Evolutionary conservation across 2,329 filamentous ascomycete genomes (phyloP).

Genomic region (Fusarium pseudoanthophilum): DNA sequence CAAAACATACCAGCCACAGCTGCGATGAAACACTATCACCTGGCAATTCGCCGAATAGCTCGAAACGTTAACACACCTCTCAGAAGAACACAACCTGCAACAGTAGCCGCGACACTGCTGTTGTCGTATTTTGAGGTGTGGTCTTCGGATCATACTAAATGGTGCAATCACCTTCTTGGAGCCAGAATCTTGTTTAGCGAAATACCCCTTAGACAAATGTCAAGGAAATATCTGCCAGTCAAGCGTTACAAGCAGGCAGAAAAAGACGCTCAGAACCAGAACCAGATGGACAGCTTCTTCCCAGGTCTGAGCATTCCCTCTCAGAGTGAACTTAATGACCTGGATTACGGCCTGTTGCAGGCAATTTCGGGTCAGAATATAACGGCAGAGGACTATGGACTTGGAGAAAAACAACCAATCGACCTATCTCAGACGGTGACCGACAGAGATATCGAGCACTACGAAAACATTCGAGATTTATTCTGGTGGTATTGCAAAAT

Average conservation of each 20-base stretch:
- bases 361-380: conserved; percentile 55
- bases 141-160: conserved; percentile 93
- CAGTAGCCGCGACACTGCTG: conserved; percentile 86
- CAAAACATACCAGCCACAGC: conserved; percentile 79
- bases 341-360: conserved; percentile 56
- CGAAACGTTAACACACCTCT: conserved; percentile 76
- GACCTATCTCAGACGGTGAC: conserved; percentile 49
- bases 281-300: conserved; percentile 45
- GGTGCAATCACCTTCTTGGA: conserved; percentile 91
- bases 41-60: conserved; percentile 81
- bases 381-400: conserved; percentile 52
- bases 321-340: conserved; percentile 48
- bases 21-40: conserved; percentile 91
- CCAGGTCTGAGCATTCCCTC: conserved; percentile 34
- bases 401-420: conserved; percentile 45
- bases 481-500: conserved; percentile 98
- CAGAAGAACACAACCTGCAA: conserved; percentile 79
- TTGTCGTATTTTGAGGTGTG: conserved; percentile 95
- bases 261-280: conserved; percentile 52
- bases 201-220: conserved; percentile 80
- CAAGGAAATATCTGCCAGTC: conserved; percentile 73
- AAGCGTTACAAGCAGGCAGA: conserved; percentile 56
- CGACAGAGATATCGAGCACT: conserved; percentile 77
- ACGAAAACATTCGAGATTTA: conserved; percentile 83
- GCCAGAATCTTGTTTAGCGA: conserved; percentile 85